Evolutionary conservation across 169 alveolate genomes (phyloP).

Genomic region (Plasmodium adleri): DNA sequence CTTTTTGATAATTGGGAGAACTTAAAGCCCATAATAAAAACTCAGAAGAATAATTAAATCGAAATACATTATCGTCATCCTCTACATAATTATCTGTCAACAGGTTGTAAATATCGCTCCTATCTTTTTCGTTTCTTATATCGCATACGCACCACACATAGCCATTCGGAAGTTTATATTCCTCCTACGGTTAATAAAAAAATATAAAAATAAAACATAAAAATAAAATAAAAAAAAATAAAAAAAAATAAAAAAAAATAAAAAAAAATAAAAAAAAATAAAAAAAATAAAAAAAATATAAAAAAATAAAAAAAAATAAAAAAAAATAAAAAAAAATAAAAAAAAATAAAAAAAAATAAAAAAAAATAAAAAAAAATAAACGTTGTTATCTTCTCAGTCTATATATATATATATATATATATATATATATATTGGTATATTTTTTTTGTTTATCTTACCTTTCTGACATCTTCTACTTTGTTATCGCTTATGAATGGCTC

Average conservation of each 20-base stretch:
- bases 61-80: constrained; percentile 97
- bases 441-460: constrained; percentile 7
- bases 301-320: no score
- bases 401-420: not conserved
- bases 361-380: no score
- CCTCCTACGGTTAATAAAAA: constrained; percentile 79
- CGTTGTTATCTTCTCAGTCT: no score
- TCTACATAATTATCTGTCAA: constrained; percentile 97
- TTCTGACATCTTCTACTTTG: constrained; percentile 65
- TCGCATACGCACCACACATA: constrained; percentile 95
- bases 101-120: constrained; percentile 80
- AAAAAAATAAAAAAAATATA: no score
- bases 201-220: not conserved
- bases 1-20: constrained; percentile 91
- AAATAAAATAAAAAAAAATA: no score
- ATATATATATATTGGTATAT: constrained; percentile 3
- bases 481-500: constrained; percentile 77
- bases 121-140: constrained; percentile 86
- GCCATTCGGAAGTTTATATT: constrained; percentile 93
- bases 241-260: no score
- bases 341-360: no score
- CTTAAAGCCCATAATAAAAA: constrained; percentile 96
- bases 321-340: no score
- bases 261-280: no score
- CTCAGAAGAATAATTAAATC: constrained; percentile 97